phyloP scores from a whole-genome alignment of 2,329 filamentous ascomycete genomes.

The Fusarium odoratissimum region DNA sequence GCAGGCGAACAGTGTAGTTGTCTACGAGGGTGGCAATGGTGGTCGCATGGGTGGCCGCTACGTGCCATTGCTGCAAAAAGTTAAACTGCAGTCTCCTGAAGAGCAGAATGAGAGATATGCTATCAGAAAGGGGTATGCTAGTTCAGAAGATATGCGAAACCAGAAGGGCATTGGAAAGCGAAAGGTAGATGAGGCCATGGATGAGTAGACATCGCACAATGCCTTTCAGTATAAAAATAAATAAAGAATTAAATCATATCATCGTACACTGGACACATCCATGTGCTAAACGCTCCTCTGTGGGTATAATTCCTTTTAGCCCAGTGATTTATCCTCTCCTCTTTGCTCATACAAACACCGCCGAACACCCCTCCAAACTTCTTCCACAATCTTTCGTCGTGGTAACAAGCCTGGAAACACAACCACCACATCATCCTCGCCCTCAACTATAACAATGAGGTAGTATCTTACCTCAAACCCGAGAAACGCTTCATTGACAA shows the following conservation, averaged over 20 bases:
- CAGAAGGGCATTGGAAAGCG: slow-evolving; percentile 49
- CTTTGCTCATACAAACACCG: slow-evolving; percentile 78
- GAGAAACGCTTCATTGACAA: slow-evolving; percentile 94
- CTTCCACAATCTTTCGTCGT: slow-evolving; percentile 78
- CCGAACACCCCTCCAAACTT: slow-evolving; percentile 88
- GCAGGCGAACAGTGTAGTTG: slow-evolving; percentile 43
- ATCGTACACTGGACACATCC: slow-evolving; percentile 5
- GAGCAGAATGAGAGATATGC: slow-evolving; percentile 72
- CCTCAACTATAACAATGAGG: slow-evolving; percentile 88
- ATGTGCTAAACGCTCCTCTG: slow-evolving; percentile 2
- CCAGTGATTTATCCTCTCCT: slow-evolving; percentile 48
- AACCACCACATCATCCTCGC: slow-evolving; percentile 89
- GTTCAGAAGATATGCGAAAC: slow-evolving; percentile 60
- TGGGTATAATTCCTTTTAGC: slow-evolving; percentile 20
- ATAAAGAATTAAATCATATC: neutral
- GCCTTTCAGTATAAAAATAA: slow-evolving; percentile 7
- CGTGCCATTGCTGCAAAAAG: slow-evolving; percentile 64
- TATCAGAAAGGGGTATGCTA: slow-evolving; percentile 67
- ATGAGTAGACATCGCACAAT: slow-evolving; percentile 34
- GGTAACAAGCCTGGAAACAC: slow-evolving; percentile 90
- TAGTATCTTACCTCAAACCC: slow-evolving; percentile 94
- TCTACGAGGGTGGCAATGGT: slow-evolving; percentile 68
- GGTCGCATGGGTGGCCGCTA: slow-evolving; percentile 65
- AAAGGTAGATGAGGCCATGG: slow-evolving; percentile 39
- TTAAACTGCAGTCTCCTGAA: slow-evolving; percentile 60